These are phyloP conservation scores for Phytopythium ostracodes DNA, from an alignment of 352 stramenopile genomes.

Conservation along the genomic window DNA sequence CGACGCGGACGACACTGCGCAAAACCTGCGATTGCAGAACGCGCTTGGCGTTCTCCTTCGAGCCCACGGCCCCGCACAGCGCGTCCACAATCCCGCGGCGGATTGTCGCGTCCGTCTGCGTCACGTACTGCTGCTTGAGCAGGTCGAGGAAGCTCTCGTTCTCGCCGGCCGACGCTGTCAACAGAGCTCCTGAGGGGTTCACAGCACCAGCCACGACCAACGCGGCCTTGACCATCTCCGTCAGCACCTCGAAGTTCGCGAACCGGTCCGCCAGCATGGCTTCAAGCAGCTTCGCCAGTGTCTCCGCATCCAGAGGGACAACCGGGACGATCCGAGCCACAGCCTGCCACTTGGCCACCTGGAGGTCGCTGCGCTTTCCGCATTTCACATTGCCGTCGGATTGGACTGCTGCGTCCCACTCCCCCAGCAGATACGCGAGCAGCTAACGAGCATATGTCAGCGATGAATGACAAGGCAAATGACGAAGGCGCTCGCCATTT, in stretches of 20 bases:
- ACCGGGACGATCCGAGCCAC: neutral
- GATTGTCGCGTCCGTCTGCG: slow-evolving; percentile 19
- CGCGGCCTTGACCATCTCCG: slow-evolving; percentile 10
- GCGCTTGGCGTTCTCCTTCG: slow-evolving; percentile 49
- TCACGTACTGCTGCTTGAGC: slow-evolving; percentile 77
- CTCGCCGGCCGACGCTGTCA: slow-evolving; percentile 12
- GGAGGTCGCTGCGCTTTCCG: neutral
- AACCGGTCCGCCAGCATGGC: slow-evolving; percentile 22
- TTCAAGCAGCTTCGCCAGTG: slow-evolving; percentile 14
- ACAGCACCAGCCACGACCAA: neutral
- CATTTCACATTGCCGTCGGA: neutral
- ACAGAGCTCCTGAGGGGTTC: neutral
- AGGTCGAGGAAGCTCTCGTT: slow-evolving; percentile 29
- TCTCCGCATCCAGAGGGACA: neutral
- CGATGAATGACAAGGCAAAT: neutral
- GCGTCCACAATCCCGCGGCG: slow-evolving; percentile 29
- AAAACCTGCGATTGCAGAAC: slow-evolving; percentile 33
- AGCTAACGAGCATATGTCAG: neutral
- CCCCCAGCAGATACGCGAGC: slow-evolving; percentile 3
- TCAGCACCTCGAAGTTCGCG: slow-evolving; percentile 14
- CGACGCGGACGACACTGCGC: slow-evolving; percentile 41
- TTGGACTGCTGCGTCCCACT: neutral
- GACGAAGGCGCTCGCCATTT: neutral
- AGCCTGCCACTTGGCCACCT: slow-evolving; percentile 4
- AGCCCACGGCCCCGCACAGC: slow-evolving; percentile 23